Base-by-base conservation (phyloP, 352 stramenopile species). In the Pythium graminicola region DNA sequence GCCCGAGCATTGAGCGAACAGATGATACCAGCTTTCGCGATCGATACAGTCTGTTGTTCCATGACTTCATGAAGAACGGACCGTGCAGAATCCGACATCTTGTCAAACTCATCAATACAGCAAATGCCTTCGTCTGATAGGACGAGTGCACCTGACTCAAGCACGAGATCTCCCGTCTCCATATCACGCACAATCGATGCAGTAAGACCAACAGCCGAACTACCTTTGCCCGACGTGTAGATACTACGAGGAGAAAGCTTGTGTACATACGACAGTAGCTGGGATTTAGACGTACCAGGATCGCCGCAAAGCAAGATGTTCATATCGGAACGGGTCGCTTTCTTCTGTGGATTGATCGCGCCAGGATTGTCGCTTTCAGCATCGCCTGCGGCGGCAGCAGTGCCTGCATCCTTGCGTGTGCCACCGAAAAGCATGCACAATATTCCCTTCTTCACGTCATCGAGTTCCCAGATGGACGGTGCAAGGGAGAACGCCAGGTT, bases 361-460 rank as follows among this genome's bases (percentile, higher is more conserved):
- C 50, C 50, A 13, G 24, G 32, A 3, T 72, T 67, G 0, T 74
- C 80, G 2, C 70, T 35, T 2, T 14, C 54, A 4, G 74, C 64
- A 6, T 77, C 66, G 14, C 69, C 73, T 11, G 47, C 58, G 7
- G 46, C 50, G 10, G 43, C 29, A 5, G 54, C 57, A 0, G 54
- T 47, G 7, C 43, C 57, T 38, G 75, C 70, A 39, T 93, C 81
- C 43, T 91, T 91, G 29, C 78, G 78, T 54, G 94, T 97, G 9
- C 97, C 97, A 19, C 97, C 97, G 64, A 99, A 99, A 17, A 99
- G 81, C 95, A 98, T 98, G 64, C 96, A 99, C 35, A 99, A 65
- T 11, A 98, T 89, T 0, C 93, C 97, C 56, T 98, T 98, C 65
- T 99, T 99, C 5, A 99, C 96, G 68, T 99, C 95, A 42, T 99